These are phyloP conservation scores for Podaxis mareebaensis DNA, from an alignment of 768 basidiomycete species.

Conservation along the genomic window DNA sequence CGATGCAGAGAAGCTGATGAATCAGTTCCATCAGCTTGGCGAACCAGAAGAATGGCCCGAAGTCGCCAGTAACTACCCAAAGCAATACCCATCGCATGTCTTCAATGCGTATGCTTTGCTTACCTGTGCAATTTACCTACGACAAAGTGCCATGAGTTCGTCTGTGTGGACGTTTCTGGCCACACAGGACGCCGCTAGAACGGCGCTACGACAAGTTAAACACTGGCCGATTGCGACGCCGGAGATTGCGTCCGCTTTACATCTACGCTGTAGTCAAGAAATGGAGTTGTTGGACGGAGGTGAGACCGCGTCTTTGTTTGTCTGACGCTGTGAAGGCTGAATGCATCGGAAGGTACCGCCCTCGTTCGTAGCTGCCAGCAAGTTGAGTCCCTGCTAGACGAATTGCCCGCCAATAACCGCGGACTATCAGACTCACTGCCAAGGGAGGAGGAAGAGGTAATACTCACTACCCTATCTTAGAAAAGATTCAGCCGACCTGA, in stretches of 20 bases:
- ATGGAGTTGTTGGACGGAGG: background rate
- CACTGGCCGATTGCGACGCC: background rate
- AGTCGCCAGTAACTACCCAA: slow-evolving; percentile 1
- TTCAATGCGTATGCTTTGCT: slow-evolving; percentile 8
- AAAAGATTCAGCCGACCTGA: background rate
- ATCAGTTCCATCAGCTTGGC: background rate
- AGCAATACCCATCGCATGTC: slow-evolving; percentile 6
- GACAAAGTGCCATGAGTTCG: background rate
- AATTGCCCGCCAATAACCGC: background rate
- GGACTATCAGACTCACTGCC: background rate
- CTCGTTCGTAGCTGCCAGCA: background rate
- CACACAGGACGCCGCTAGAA: background rate
- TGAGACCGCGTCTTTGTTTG: background rate
- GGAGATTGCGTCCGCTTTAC: background rate
- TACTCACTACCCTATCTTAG: background rate
- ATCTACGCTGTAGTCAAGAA: background rate
- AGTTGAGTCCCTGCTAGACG: background rate
- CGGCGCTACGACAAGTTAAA: background rate
- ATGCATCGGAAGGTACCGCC: background rate
- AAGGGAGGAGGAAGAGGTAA: background rate
- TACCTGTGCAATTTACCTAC: background rate
- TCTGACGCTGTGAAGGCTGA: background rate
- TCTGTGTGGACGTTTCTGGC: background rate
- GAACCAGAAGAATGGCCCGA: background rate
- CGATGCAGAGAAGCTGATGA: slow-evolving; percentile 9